Evolutionary conservation across 2,329 filamentous ascomycete genomes (phyloP), one percentile per base, ranked within the genome.

Genomic region (Rutstroemia sydowiana): DNA sequence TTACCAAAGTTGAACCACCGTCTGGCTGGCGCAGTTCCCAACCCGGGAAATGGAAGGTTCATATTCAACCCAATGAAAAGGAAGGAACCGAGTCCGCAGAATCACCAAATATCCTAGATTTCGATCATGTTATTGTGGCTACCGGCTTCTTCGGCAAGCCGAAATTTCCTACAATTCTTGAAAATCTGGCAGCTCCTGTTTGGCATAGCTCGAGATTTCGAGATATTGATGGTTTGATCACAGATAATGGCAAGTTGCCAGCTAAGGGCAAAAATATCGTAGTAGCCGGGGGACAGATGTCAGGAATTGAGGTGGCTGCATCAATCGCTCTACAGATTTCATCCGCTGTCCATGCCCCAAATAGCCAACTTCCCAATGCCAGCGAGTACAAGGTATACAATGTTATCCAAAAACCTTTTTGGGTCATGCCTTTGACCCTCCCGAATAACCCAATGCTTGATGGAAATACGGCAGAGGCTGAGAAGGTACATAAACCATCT

Each of bases 251-350:
- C 60, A 67, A 0, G 64, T 70, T 2, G 45, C 52, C 4, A 60
- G 62, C 0, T 1, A 40, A 49, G 5, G 73, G 73, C 1, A 77
- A 79, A 16, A 87, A 83, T 61, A 81, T 93, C 14, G 73, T 89
- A 1, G 73, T 95, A 0, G 79, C 90, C 1, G 88, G 88, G 0
- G 88, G 87, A 0, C 87, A 90, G 61, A 90, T 93, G 77, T 92
- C 87, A 2, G 88, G 87, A 0, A 79, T 87, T 5, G 88, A 95
- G 70, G 84, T 85, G 45, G 84, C 87, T 0, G 83, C 81, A 9
- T 82, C 83, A 2, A 78, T 91, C 45, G 87, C 86, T 10, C 74
- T 81, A 4, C 81, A 90, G 56, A 67, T 92, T 1, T 91, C 87
- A 0, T 81, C 81, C 5, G 76, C 77, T 2, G 67, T 69, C 11